Conservation (phyloP, 2,329 filamentous ascomycete genomes). For the Cercospora canescens region DNA sequence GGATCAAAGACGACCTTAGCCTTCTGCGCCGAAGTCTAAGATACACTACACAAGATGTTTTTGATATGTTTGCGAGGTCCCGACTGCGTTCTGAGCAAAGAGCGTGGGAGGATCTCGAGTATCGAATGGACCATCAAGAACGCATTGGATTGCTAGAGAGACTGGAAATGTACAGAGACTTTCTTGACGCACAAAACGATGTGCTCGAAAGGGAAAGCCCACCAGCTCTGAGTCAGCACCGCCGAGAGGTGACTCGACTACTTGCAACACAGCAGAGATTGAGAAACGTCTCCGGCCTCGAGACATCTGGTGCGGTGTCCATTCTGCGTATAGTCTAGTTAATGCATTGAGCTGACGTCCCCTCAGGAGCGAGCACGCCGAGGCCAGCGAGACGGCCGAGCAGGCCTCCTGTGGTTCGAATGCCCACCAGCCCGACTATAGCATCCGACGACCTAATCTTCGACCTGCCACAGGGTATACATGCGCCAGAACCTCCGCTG, state of each 20-base stretch:
- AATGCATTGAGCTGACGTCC: background rate
- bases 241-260: constrained; percentile 9
- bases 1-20: constrained; percentile 50
- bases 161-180: constrained; percentile 52
- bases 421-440: constrained; percentile 21
- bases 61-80: constrained; percentile 46
- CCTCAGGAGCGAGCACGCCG: constrained; percentile 20
- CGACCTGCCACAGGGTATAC: background rate
- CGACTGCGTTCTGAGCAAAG: constrained; percentile 44
- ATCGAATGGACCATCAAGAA: constrained; percentile 49
- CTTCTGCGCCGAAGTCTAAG: constrained; percentile 51
- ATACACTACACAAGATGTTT: constrained; percentile 54
- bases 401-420: constrained; percentile 18
- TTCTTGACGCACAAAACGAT: constrained; percentile 43
- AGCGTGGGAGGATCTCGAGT: constrained; percentile 53
- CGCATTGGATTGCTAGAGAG: constrained; percentile 49
- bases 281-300: background rate
- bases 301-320: constrained; percentile 5
- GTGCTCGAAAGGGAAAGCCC: constrained; percentile 22
- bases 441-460: constrained; percentile 10
- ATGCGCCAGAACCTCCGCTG: constrained; percentile 14
- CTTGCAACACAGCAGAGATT: constrained; percentile 18
- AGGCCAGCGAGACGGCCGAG: constrained; percentile 14
- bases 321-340: background rate
- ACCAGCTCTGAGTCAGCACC: background rate